These are phyloP conservation scores for Berberis thunbergii DNA, from an alignment of 164 flowering plant species.

Conservation along the genomic window DNA sequence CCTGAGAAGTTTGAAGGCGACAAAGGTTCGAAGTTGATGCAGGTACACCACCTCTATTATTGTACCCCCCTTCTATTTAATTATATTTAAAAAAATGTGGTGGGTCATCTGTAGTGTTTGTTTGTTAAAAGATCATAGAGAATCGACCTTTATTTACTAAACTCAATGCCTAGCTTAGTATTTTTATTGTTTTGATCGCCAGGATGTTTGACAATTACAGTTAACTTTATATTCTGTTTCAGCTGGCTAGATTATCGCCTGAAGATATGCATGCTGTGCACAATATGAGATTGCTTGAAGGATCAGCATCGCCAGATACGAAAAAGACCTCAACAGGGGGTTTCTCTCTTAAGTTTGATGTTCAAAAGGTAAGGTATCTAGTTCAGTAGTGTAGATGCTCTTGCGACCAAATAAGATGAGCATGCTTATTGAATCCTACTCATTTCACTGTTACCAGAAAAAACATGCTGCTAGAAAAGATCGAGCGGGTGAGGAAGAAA, in stretches of 20 bases:
- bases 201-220: not conserved
- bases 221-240: slow-evolving; percentile 3
- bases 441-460: slow-evolving; percentile 30
- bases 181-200: too few species aligned
- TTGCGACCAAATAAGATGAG: not conserved
- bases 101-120: too few species aligned
- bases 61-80: too few species aligned
- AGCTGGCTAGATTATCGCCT: slow-evolving; percentile 68
- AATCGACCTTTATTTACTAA: too few species aligned
- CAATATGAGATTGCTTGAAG: slow-evolving; percentile 70
- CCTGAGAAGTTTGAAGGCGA: slow-evolving; percentile 99
- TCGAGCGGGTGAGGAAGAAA: slow-evolving; percentile 59
- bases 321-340: slow-evolving; percentile 53
- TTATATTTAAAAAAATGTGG: too few species aligned
- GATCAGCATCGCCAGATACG: slow-evolving; percentile 39
- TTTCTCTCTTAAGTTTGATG: slow-evolving; percentile 85
- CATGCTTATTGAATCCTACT: not conserved
- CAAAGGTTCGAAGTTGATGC: slow-evolving; percentile 85
- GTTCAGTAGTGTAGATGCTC: too few species aligned
- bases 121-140: too few species aligned
- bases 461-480: slow-evolving; percentile 81
- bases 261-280: slow-evolving; percentile 85
- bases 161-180: too few species aligned
- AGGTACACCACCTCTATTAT: slow-evolving; percentile 30
- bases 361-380: slow-evolving; percentile 49